Evolutionary conservation across 176 grass and related monocot genomes (phyloP), one percentile per base, ranked within the genome.

Genomic region (Tillandsia leiboldiana): DNA sequence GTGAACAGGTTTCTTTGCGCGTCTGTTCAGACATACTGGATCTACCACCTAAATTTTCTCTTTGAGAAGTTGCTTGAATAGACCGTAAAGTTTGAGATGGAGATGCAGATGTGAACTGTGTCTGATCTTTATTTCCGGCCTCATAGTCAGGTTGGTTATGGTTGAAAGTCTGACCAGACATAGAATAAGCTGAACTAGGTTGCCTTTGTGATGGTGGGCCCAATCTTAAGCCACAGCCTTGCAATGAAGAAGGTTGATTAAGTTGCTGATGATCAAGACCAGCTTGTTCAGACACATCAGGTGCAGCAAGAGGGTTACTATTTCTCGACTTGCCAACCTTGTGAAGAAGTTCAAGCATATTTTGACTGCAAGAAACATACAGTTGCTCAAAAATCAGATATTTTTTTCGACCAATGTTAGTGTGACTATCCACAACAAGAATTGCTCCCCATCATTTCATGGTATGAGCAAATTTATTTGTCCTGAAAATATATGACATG

Each of bases 341-440:
- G 72, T 90, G 89, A 80, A 91, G 84, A 83, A 92, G 89, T 66
- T 97, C 86, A 56, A 96, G 85, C 92, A 97, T 90, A 71, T 92
- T 81, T 90, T 97, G 89, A 81, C 93, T 97, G 81, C 84, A 92
- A 61, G 59, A 85, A 75, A 65, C 53, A 80, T 72, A 72, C 52
- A 82, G 70, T 18, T 69, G 71, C 82, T 64, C 3, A 42, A 42
- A 42, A 42, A 42, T 42, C 33, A 6, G 33, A 42, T 5, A 7
- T 7, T 42, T 42, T 42, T 42, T 42, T 42, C 6, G 33, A 42
- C 6, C 7, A 3, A 42, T 42, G 33, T 42, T 61, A 49, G 17
- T 20, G 26, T 26, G n/a, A 62, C 8, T 18, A 3, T 29, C 11
- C 42, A 28, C 1, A 20, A 22, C 18, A 48, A 75, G 63, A 66